These are phyloP conservation scores for Cantharellus anzutake DNA, from an alignment of 768 basidiomycete genomes.

Conservation along the genomic window DNA sequence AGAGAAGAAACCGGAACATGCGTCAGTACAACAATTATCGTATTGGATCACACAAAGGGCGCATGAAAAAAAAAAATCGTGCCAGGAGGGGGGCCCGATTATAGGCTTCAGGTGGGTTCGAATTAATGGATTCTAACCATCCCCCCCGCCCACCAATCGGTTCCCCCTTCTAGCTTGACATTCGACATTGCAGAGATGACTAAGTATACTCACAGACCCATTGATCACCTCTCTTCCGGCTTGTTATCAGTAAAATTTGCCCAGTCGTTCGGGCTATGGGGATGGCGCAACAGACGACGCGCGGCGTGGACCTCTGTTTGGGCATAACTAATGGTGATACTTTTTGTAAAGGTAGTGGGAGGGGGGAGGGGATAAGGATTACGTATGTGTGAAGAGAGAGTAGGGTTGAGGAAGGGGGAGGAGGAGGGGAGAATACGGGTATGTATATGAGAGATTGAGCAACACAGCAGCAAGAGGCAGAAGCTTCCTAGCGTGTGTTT, in stretches of 20 bases:
- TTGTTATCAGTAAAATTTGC: conserved; percentile 70
- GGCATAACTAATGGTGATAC: background rate
- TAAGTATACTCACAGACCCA: conserved; percentile 67
- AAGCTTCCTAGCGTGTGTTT: no score
- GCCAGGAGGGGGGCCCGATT: conserved; percentile 5
- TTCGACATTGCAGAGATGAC: conserved; percentile 3
- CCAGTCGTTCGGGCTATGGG: conserved; percentile 55
- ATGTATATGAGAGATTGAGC: no score
- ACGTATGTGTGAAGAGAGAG: background rate
- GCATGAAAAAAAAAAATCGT: background rate
- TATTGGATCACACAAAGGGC: background rate
- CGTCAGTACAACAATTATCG: background rate
- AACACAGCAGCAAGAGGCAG: no score
- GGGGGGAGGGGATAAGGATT: background rate
- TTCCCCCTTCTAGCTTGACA: conserved; percentile 1
- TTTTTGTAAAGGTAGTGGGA: background rate
- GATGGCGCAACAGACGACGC: conserved; percentile 82
- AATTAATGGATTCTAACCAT: no score
- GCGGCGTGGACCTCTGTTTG: conserved; percentile 30
- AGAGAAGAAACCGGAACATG: background rate
- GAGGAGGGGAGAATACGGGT: no score
- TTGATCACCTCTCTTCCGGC: conserved; percentile 55
- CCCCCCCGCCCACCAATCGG: no score
- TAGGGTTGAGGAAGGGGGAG: background rate
- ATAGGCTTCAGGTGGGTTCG: no score